Evolutionary conservation across 2,329 filamentous ascomycete species (phyloP).

Genomic region (Aurifilum marmelostoma): DNA sequence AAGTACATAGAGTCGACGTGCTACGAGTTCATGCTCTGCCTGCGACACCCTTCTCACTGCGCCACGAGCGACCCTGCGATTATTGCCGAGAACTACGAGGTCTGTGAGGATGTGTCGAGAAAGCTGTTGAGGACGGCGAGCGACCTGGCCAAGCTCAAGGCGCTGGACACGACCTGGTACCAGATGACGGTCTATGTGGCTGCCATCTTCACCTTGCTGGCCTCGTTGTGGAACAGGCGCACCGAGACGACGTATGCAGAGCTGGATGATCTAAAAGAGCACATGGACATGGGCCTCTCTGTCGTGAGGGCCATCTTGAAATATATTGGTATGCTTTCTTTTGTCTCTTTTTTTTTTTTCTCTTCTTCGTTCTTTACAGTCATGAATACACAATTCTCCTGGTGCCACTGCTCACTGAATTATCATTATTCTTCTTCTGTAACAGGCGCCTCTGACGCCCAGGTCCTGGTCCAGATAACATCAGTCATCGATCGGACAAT

Average conservation of each 20-base stretch:
- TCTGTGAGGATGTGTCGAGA: conserved; percentile 68
- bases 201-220: conserved; percentile 73
- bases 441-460: conserved; percentile 47
- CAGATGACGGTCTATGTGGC: conserved; percentile 72
- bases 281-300: conserved; percentile 72
- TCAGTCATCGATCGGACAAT: conserved; percentile 56
- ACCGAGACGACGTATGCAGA: conserved; percentile 62
- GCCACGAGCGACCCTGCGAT: conserved; percentile 57
- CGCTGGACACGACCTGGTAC: conserved; percentile 79
- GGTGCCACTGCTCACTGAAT: not conserved
- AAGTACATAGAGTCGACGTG: conserved; percentile 58
- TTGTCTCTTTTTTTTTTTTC: not conserved
- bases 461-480: conserved; percentile 49
- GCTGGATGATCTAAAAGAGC: conserved; percentile 61
- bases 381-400: too few species aligned
- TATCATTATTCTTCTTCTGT: not conserved
- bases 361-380: too few species aligned
- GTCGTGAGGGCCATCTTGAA: conserved; percentile 69
- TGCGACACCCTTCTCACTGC: conserved; percentile 65
- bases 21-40: conserved; percentile 61
- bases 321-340: conserved; percentile 59
- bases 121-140: conserved; percentile 65
- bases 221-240: conserved; percentile 69
- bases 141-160: conserved; percentile 65
- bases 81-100: conserved; percentile 63